These are phyloP conservation scores for Trichoderma koningii DNA, from an alignment of 2,329 filamentous ascomycete species.

Conservation along the genomic window DNA sequence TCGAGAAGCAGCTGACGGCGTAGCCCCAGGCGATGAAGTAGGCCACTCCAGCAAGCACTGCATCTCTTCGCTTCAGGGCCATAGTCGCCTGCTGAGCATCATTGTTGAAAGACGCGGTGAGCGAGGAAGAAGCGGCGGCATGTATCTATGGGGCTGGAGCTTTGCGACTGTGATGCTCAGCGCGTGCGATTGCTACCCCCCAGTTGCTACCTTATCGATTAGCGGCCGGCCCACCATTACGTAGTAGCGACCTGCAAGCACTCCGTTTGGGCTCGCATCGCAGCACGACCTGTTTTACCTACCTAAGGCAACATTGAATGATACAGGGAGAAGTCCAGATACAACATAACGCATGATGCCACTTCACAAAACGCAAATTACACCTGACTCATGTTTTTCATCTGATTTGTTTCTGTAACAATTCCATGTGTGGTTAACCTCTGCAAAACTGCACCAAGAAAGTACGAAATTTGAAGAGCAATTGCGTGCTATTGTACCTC, in stretches of 20 bases:
- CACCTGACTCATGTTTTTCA: neutral
- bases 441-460: neutral
- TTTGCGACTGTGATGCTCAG: constrained; percentile 22
- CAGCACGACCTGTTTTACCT: too few relatives aligned
- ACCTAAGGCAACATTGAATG: neutral
- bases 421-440: neutral
- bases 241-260: constrained; percentile 21
- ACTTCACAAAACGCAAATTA: constrained; percentile 4
- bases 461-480: neutral
- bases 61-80: constrained; percentile 74
- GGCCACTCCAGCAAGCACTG: constrained; percentile 66
- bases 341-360: neutral
- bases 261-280: neutral
- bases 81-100: constrained; percentile 46
- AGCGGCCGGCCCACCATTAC: constrained; percentile 23
- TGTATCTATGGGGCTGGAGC: constrained; percentile 15
- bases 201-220: constrained; percentile 16
- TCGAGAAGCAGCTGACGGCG: constrained; percentile 77
- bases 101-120: constrained; percentile 35
- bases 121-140: neutral
- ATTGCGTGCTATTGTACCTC: neutral
- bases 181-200: constrained; percentile 7
- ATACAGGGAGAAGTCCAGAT: neutral
- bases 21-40: constrained; percentile 87
- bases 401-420: neutral